Conservation (phyloP, 768 basidiomycete genomes). For the Termitomyces titanicus region DNA sequence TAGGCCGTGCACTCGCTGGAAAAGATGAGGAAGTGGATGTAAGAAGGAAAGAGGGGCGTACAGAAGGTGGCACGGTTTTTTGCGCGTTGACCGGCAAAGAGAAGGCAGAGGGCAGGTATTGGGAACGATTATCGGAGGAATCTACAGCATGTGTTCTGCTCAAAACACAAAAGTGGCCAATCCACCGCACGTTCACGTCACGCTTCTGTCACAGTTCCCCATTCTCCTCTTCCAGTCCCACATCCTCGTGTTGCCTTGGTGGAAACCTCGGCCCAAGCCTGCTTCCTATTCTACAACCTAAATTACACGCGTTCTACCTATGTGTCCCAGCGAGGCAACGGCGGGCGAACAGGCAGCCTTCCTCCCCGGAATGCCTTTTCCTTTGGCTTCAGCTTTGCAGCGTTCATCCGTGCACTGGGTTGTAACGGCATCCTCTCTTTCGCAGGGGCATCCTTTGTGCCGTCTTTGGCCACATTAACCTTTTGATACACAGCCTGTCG, state of each 20-base stretch:
- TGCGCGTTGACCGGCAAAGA: no score
- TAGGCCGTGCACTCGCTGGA: slow-evolving; percentile 4
- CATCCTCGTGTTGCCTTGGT: slow-evolving; percentile 1
- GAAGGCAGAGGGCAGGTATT: slow-evolving; percentile 16
- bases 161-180: slow-evolving; percentile 24
- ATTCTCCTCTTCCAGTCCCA: slow-evolving; percentile 2
- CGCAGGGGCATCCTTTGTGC: background rate
- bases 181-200: slow-evolving; percentile 25
- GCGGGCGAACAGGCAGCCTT: slow-evolving; percentile 20
- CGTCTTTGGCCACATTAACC: background rate
- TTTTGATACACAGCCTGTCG: slow-evolving; percentile 1
- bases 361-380: slow-evolving; percentile 20
- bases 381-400: slow-evolving; percentile 12
- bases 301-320: background rate
- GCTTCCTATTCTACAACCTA: no score
- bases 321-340: slow-evolving; percentile 24
- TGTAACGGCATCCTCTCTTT: background rate
- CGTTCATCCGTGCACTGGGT: slow-evolving; percentile 16
- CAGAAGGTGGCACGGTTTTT: slow-evolving; percentile 26
- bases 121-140: slow-evolving; percentile 24
- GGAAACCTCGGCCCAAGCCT: slow-evolving; percentile 1
- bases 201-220: slow-evolving; percentile 12
- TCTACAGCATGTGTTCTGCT: slow-evolving; percentile 29
- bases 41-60: slow-evolving; percentile 15
- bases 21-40: slow-evolving; percentile 4